Base-by-base conservation (phyloP, 1,284 basidiomycete genomes). In the Peniophora sp. region DNA sequence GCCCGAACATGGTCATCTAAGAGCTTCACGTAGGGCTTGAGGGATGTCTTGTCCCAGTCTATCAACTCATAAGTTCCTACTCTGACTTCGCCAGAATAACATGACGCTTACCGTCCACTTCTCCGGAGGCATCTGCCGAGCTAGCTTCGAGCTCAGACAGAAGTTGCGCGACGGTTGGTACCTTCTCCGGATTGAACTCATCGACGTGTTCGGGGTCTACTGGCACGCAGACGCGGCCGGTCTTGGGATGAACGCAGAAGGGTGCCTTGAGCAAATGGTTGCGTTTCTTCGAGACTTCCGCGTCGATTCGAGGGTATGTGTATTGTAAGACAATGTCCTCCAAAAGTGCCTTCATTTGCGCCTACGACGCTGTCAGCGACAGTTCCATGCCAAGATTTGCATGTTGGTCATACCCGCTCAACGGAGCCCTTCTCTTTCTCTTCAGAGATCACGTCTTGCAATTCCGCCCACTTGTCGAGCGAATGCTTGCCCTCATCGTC, bases 201-300 rank as follows among this genome's bases (percentile, higher is more conserved):
- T 92, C 83, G n/a, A 96, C 81, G 32, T 70, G 66, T 32, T 69
- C 70, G 1, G 92, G 88, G 61, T 97, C 87, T 25, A 99, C 74
- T 1, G 97, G 97, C 0, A 99, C 92, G 67, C 96, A 99, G 10
- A 99, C 83, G 39, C 94, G 82, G 1, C 95, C 95, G 1, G 97
- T 99, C 55, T 92, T 92, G 0, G 97, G 96, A 67, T 99, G 96
- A 0, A 99, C 76, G 63, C 94, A 97, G 68, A 99, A 99, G 0
- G 97, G 97, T 23, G 92, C 87, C 68, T 99, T 99, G 55, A 99
- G 82, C 72, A 99, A 78, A 71, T 99, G 97, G 70, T 99, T 99
- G 52, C 94, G 79, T 62, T 96, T 92, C 63, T 98, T 97, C 1
- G 94, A 95, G 14, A 99, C 96, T 66, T 99, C 96, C 5, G 92